These are phyloP conservation scores for Datura wrightii DNA, from an alignment of 257 asterid genomes.

Conservation along the genomic window DNA sequence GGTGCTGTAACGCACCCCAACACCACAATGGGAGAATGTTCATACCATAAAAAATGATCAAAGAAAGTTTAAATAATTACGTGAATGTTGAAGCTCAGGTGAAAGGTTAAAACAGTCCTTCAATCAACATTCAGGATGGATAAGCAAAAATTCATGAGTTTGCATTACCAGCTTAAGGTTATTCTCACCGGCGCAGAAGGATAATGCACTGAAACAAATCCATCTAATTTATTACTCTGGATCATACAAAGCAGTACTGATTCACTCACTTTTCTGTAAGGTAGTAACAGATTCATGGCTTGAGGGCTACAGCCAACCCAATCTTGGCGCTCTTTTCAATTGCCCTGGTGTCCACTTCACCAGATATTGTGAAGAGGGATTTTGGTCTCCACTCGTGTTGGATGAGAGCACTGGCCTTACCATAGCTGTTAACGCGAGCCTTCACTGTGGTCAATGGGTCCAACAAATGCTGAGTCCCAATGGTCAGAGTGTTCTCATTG, in stretches of 20 bases:
- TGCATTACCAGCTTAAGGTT: constrained; percentile 14
- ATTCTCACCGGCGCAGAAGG: neutral
- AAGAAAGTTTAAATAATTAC: neutral
- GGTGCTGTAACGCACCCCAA: neutral
- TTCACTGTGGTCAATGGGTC: constrained; percentile 82
- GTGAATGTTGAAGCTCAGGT: neutral
- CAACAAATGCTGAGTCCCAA: constrained; percentile 85
- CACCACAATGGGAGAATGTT: neutral
- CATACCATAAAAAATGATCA: neutral
- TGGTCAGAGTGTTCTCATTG: constrained; percentile 79
- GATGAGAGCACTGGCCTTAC: constrained; percentile 86
- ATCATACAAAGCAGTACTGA: constrained; percentile 29
- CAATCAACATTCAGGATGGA: neutral
- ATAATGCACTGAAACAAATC: constrained; percentile 18
- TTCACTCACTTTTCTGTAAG: constrained; percentile 5
- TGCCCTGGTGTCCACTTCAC: constrained; percentile 96
- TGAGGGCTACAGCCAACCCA: constrained; percentile 88
- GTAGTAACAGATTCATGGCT: constrained; percentile 58
- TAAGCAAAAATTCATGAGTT: constrained; percentile 12
- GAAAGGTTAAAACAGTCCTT: neutral
- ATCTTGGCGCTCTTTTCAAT: constrained; percentile 90
- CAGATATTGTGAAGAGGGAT: constrained; percentile 87
- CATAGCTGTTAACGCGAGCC: constrained; percentile 83
- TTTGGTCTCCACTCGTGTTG: constrained; percentile 94
- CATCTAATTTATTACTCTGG: constrained; percentile 47